Base-by-base conservation (phyloP, 139 green algal species). In the Micractinium conductrix region DNA sequence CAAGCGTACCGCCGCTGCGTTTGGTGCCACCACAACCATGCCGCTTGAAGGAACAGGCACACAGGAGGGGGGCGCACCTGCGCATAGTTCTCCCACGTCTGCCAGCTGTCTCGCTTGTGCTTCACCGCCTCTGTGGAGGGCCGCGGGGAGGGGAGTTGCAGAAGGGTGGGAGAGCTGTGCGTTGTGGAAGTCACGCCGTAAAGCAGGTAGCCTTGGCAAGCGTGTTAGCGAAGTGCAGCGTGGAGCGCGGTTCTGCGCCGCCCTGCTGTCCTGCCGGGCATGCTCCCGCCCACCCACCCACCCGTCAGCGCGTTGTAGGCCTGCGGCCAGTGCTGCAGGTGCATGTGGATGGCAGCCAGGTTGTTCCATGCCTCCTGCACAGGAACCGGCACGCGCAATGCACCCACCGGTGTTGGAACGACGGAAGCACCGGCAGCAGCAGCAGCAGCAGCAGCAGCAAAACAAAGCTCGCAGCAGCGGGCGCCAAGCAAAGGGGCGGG, bases 301-400 rank as follows among this genome's bases (percentile, higher is more conserved):
- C 55, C 78, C 35, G 78, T 45, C 50, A 91, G 79, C 28, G 90
- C 86, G n/a, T 75, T 79, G 53, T 86, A 91, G 35, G 86, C 89
- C 68, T 86, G 70, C 7, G 30, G 37, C 80, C 80, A 87, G 60
- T 67, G 78, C 19, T 86, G 73, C 44, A 89, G 69, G 73, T 92
- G 85, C 89, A 97, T 85, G 87, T 95, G 95, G 50, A 99, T 87
- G 19, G 95, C 95, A 2, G 93, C 96, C 43, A 99, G 79, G 90
- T 99, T 99, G 93, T 97, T 98, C 96, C 96, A 99, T 0, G 95
- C 94, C 81, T 98, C 94, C 81, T 73, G 67, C 63, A 70, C n/a
- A n/a, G n/a, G n/a, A n/a, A n/a, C n/a, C n/a, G n/a, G n/a, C n/a
- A n/a, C n/a, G n/a, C n/a, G n/a, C n/a, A n/a, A n/a, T n/a, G n/a